Conservation (phyloP, 163 green algal genomes). For the Volvox carteri region DNA sequence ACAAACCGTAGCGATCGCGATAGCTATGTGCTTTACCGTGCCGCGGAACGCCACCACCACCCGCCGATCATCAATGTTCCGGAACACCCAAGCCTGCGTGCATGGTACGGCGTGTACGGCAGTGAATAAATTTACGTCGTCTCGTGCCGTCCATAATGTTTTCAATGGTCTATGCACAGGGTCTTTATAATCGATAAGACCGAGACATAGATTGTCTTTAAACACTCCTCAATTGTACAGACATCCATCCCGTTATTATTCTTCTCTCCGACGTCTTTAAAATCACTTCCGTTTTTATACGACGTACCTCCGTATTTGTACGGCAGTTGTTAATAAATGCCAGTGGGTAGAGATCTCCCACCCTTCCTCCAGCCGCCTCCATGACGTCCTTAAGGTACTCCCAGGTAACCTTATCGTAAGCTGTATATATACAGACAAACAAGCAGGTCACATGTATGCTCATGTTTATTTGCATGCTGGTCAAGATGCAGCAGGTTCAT, state of each 20-base stretch:
- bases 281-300: background rate
- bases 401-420: background rate
- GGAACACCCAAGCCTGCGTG: constrained; percentile 84
- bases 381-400: background rate
- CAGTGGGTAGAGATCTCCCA: background rate
- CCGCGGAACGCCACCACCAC: constrained; percentile 86
- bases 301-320: background rate
- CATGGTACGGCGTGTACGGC: too few species aligned
- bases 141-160: too few species aligned
- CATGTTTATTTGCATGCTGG: background rate
- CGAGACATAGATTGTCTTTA: background rate
- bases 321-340: background rate
- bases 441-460: background rate
- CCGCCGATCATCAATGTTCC: constrained; percentile 59
- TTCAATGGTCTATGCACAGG: background rate
- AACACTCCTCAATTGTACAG: background rate
- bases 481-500: background rate
- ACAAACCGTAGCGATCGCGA: constrained; percentile 69
- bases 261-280: background rate
- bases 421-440: background rate
- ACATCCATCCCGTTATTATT: background rate
- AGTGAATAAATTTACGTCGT: too few species aligned
- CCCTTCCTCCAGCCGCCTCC: background rate
- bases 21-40: constrained; percentile 59
- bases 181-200: background rate